These are phyloP conservation scores for Penicillium argentinense DNA, from an alignment of 495 filamentous ascomycete genomes.

Conservation along the genomic window DNA sequence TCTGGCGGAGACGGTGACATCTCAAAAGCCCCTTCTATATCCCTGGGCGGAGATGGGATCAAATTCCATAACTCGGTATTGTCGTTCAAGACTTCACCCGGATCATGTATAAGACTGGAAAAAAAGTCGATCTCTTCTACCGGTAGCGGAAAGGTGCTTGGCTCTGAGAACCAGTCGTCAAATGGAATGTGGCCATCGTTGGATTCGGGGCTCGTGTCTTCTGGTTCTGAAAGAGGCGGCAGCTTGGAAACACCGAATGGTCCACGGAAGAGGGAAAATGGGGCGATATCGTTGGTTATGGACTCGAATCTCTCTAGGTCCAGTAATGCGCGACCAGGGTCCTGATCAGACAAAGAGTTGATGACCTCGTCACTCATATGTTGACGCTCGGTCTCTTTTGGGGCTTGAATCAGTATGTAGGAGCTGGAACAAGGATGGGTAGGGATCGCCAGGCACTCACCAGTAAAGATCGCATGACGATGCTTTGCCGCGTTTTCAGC, in stretches of 20 bases:
- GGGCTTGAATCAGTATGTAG: neutral
- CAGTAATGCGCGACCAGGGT: constrained; percentile 8
- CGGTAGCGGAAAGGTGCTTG: neutral
- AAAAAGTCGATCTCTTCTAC: neutral
- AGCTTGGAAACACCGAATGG: constrained; percentile 20
- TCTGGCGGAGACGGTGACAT: neutral
- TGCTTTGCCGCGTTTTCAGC: constrained; percentile 19
- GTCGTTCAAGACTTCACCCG: neutral
- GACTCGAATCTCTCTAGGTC: constrained; percentile 13
- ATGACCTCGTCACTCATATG: constrained; percentile 14
- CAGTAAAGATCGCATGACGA: constrained; percentile 18
- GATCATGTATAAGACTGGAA: neutral
- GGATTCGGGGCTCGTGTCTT: neutral
- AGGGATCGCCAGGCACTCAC: neutral
- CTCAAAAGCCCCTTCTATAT: neutral
- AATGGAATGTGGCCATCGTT: neutral
- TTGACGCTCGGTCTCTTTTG: constrained; percentile 15
- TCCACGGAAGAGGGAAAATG: constrained; percentile 11
- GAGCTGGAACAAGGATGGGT: neutral
- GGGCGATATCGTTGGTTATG: neutral
- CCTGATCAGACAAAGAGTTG: constrained; percentile 1
- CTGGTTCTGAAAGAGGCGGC: neutral
- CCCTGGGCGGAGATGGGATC: neutral
- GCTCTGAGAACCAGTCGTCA: constrained; percentile 5
- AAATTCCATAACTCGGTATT: neutral